Evolutionary conservation across 352 stramenopile genomes (phyloP).

Genomic region (Phytopythium cucurbitacearum): DNA sequence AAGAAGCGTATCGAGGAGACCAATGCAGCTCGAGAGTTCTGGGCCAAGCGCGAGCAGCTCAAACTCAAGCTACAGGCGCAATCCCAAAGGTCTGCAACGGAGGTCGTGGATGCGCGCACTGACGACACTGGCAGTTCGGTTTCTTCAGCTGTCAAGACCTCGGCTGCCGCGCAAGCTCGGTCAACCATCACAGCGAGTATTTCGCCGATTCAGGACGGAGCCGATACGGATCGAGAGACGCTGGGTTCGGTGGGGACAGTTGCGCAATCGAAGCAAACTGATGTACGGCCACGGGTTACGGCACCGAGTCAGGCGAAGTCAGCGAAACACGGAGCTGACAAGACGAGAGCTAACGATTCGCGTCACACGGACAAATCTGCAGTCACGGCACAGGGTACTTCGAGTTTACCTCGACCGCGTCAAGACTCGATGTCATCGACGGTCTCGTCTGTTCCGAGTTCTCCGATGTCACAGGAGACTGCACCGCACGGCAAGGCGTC

Average conservation of each 20-base stretch:
- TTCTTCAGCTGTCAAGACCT: not conserved
- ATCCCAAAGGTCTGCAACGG: not conserved
- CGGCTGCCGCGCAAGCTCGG: not conserved
- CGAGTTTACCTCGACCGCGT: constrained; percentile 1
- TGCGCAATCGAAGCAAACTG: too few relatives aligned
- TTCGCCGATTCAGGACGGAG: too few relatives aligned
- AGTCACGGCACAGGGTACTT: not conserved
- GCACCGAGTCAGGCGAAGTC: too few relatives aligned
- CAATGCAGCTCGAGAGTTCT: constrained; percentile 59
- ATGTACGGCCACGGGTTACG: too few relatives aligned
- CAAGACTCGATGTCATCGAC: constrained; percentile 51
- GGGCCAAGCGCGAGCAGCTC: constrained; percentile 49
- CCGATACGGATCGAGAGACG: too few relatives aligned
- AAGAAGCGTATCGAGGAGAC: constrained; percentile 76
- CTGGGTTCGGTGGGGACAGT: too few relatives aligned
- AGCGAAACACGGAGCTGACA: too few relatives aligned
- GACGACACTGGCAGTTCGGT: not conserved
- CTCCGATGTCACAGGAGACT: constrained; percentile 10
- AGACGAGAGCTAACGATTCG: too few relatives aligned
- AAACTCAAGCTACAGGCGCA: constrained; percentile 28
- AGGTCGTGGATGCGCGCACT: too few relatives aligned
- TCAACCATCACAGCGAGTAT: too few relatives aligned
- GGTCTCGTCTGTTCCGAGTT: constrained; percentile 46
- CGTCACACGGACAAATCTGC: not conserved
- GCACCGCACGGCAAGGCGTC: too few relatives aligned